phyloP scores from a whole-genome alignment of 352 stramenopile genomes.

The Globisporangium apiculatum region DNA sequence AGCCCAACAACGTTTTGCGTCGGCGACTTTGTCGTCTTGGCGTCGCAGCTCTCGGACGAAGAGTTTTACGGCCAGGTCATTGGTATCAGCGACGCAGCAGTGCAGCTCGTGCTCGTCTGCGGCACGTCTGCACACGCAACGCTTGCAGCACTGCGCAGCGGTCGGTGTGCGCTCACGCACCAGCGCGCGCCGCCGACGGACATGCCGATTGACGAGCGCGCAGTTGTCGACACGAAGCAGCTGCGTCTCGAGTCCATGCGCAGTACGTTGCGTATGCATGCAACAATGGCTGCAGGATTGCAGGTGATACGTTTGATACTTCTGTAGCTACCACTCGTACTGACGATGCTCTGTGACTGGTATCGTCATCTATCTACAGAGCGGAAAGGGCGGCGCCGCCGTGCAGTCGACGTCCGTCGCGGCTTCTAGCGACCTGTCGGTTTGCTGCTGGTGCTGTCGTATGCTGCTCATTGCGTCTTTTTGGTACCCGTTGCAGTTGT shows the following conservation, averaged over 20 bases:
- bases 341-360: not conserved
- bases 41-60: conserved; percentile 42
- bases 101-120: conserved; percentile 48
- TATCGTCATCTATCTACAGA: not conserved
- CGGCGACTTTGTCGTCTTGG: conserved; percentile 47
- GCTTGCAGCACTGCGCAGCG: conserved; percentile 26
- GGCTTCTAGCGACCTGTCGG: conserved; percentile 21
- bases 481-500: conserved; percentile 9
- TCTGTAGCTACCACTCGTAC: too few species aligned
- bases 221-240: conserved; percentile 17
- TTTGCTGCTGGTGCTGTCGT: too few species aligned
- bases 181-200: conserved; percentile 5
- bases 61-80: conserved; percentile 57
- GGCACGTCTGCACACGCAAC: conserved; percentile 26
- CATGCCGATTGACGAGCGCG: conserved; percentile 16
- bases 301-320: too few species aligned
- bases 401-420: conserved; percentile 33
- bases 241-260: conserved; percentile 5
- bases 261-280: conserved; percentile 3
- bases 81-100: conserved; percentile 19
- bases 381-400: conserved; percentile 25
- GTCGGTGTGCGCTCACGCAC: conserved; percentile 33
- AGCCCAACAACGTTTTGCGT: conserved; percentile 24
- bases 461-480: conserved; percentile 20
- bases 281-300: too few species aligned